phyloP scores from a whole-genome alignment of 129 eudicot species.

The Dittrichia graveolens region DNA sequence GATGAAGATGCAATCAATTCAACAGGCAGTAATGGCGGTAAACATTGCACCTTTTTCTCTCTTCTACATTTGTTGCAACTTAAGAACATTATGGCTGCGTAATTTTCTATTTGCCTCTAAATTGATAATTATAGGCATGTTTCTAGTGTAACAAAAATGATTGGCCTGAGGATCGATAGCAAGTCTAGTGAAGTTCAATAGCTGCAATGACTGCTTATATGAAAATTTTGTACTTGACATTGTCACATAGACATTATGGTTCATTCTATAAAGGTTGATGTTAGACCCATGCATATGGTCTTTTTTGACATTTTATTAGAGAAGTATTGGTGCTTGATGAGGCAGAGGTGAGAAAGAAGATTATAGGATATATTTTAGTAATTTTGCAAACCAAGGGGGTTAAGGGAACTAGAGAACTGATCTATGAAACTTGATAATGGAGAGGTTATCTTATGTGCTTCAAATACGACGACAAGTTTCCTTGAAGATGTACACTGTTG shows the following conservation, averaged over 20 bases:
- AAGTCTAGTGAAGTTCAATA: conserved; percentile 3
- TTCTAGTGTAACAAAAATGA: conserved; percentile 13
- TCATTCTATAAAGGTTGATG: background rate
- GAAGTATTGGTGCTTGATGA: background rate
- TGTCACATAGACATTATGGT: conserved; percentile 8
- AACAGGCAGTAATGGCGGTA: conserved; percentile 31
- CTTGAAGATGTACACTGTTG: too few relatives aligned
- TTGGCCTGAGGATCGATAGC: conserved; percentile 7
- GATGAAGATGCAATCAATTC: conserved; percentile 36
- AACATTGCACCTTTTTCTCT: conserved; percentile 1
- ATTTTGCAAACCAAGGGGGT: too few relatives aligned
- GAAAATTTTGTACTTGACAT: background rate
- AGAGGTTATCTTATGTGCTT: too few relatives aligned
- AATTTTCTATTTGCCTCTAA: background rate
- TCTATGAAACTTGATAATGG: too few relatives aligned
- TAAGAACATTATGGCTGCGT: conserved; percentile 6
- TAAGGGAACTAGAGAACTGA: too few relatives aligned
- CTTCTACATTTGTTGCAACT: background rate
- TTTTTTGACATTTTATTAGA: background rate
- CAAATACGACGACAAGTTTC: too few relatives aligned
- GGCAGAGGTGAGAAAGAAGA: too few relatives aligned
- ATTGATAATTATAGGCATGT: conserved; percentile 1
- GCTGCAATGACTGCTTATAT: background rate
- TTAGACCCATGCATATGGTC: background rate
- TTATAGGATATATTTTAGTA: too few relatives aligned